Evolutionary conservation across 768 basidiomycete species (phyloP).

Genomic region (Mycena polygramma): DNA sequence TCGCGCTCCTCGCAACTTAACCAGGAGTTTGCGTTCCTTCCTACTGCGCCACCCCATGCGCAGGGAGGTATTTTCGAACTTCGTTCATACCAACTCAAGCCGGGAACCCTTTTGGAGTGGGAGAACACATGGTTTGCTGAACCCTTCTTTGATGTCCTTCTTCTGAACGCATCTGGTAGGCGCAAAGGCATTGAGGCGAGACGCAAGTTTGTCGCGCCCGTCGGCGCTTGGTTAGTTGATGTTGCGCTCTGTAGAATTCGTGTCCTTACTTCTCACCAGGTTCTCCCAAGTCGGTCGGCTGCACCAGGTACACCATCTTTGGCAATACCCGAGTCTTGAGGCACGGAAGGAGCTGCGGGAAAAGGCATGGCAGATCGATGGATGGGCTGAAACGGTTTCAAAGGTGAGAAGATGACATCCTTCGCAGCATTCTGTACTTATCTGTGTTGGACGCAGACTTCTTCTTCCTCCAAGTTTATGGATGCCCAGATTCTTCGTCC

Average conservation of each 20-base stretch:
- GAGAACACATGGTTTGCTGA: conserved; percentile 85
- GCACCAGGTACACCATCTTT: conserved; percentile 94
- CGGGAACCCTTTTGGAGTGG: conserved; percentile 95
- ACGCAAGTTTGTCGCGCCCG: conserved; percentile 84
- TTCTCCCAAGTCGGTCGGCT: conserved; percentile 89
- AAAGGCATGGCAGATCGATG: conserved; percentile 93
- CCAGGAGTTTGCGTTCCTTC: conserved; percentile 97
- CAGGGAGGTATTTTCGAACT: conserved; percentile 96
- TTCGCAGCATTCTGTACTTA: conserved; percentile 20
- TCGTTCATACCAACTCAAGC: conserved; percentile 87
- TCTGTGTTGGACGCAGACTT: conserved; percentile 69
- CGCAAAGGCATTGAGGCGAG: conserved; percentile 95
- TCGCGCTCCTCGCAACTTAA: conserved; percentile 83
- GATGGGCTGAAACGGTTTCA: conserved; percentile 95
- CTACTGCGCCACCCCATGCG: conserved; percentile 87
- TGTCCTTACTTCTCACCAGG: conserved; percentile 50
- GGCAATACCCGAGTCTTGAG: conserved; percentile 93
- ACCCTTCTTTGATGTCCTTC: conserved; percentile 2
- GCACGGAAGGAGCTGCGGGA: conserved; percentile 87
- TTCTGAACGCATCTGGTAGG: conserved; percentile 58
- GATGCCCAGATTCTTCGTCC: conserved; percentile 87
- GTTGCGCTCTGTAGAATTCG: conserved; percentile 49
- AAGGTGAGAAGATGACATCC: conserved; percentile 68
- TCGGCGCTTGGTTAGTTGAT: conserved; percentile 56
- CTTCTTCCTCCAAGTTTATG: conserved; percentile 89